Evolutionary conservation across 208 protist species (phyloP).

Genomic region (Trypanosoma congolense): DNA sequence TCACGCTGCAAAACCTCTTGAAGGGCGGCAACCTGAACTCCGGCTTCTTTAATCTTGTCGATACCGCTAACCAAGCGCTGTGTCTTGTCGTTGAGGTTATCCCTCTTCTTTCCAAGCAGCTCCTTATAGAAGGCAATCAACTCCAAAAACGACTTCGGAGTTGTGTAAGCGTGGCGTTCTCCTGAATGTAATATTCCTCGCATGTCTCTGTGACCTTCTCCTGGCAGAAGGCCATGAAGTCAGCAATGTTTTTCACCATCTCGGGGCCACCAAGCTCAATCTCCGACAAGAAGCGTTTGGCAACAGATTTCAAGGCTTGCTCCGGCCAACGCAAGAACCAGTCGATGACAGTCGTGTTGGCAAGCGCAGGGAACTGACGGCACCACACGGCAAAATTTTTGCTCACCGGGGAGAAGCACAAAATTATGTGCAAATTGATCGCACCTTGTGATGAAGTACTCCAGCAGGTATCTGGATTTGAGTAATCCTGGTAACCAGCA

Average conservation of each 20-base stretch:
- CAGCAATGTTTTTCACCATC: slow-evolving; percentile 82
- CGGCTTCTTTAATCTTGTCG: slow-evolving; percentile 91
- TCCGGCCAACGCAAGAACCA: slow-evolving; percentile 99
- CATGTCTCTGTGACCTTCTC: slow-evolving; percentile 91
- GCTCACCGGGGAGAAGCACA: slow-evolving; percentile 98
- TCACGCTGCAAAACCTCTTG: slow-evolving; percentile 88
- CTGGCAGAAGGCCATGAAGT: slow-evolving; percentile 96
- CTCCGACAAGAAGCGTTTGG: slow-evolving; percentile 89
- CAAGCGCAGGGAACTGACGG: slow-evolving; percentile 97
- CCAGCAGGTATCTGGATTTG: slow-evolving; percentile 91
- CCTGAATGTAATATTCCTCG: slow-evolving; percentile 90
- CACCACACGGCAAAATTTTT: slow-evolving; percentile 96
- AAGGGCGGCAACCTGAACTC: slow-evolving; percentile 87
- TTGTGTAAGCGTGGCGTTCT: slow-evolving; percentile 98
- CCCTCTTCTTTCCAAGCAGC: slow-evolving; percentile 90
- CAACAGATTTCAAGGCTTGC: slow-evolving; percentile 96
- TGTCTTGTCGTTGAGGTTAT: slow-evolving; percentile 88
- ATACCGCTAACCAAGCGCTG: slow-evolving; percentile 92
- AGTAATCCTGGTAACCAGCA: slow-evolving; percentile 84
- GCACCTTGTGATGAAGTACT: slow-evolving; percentile 97
- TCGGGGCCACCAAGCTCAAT: slow-evolving; percentile 90
- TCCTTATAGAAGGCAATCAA: slow-evolving; percentile 97
- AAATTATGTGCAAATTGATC: slow-evolving; percentile 94
- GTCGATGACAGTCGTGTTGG: slow-evolving; percentile 97
- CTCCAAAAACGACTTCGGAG: slow-evolving; percentile 98